Conservation (phyloP, 2,329 filamentous ascomycete species). For the Eutypa lata region DNA sequence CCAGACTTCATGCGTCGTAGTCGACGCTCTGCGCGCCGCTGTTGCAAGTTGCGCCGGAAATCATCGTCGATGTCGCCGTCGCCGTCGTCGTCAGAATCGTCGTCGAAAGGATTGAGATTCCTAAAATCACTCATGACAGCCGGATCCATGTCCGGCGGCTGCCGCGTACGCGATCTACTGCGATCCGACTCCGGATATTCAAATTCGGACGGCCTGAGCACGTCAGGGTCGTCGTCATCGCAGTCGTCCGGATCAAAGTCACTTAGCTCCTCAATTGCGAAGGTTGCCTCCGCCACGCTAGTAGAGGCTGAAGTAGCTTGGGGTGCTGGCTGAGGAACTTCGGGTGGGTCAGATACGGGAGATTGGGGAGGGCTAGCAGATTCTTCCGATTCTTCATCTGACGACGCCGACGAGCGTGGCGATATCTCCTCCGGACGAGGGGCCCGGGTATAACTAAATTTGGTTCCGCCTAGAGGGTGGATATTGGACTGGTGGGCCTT, state of each 20-base stretch:
- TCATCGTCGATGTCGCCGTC: conserved; percentile 23
- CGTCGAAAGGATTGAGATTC: conserved; percentile 24
- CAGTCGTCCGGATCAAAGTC: conserved; percentile 23
- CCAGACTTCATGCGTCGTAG: conserved; percentile 30
- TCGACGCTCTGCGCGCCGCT: conserved; percentile 20
- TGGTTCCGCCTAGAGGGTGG: conserved; percentile 28
- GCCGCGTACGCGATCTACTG: conserved; percentile 22
- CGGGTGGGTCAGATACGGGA: conserved; percentile 22
- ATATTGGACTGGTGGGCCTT: conserved; percentile 28
- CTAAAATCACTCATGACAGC: conserved; percentile 23
- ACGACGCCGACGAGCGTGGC: conserved; percentile 27
- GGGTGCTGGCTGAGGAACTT: conserved; percentile 15
- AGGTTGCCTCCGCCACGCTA: conserved; percentile 17
- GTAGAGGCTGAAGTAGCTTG: conserved; percentile 13
- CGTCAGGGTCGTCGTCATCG: conserved; percentile 21
- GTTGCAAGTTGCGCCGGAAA: conserved; percentile 17
- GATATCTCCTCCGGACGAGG: conserved; percentile 29
- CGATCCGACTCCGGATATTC: conserved; percentile 28
- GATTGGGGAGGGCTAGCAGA: conserved; percentile 25
- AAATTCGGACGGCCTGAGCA: conserved; percentile 24
- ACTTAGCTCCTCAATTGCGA: conserved; percentile 28
- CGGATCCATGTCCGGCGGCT: conserved; percentile 24
- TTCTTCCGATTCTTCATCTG: conserved; percentile 22
- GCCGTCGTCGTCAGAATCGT: conserved; percentile 16
- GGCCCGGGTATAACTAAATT: conserved; percentile 26